phyloP scores from a whole-genome alignment of 1,284 basidiomycete species.

The Ganoderma leucocontextum region DNA sequence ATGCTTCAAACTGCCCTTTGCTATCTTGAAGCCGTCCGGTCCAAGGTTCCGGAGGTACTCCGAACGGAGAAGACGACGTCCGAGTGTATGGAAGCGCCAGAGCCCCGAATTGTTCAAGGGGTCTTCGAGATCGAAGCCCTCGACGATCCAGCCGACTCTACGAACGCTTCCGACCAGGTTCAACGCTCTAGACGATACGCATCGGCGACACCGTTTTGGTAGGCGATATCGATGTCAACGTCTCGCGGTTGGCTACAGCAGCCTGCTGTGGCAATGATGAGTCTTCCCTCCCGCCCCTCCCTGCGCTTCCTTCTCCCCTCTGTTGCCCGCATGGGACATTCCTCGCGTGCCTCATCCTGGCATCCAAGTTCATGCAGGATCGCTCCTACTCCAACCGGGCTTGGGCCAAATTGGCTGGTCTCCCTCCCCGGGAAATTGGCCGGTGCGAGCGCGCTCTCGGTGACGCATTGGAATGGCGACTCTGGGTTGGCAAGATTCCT shows the following conservation, averaged over 20 bases:
- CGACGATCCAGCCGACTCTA: neutral
- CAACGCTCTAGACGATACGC: slow-evolving; percentile 26
- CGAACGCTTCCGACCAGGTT: slow-evolving; percentile 25
- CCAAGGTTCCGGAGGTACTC: slow-evolving; percentile 68
- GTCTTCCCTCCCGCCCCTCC: slow-evolving; percentile 51
- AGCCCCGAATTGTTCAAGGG: slow-evolving; percentile 53
- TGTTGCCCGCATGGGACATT: slow-evolving; percentile 90
- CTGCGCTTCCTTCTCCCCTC: slow-evolving; percentile 76
- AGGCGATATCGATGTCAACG: slow-evolving; percentile 11
- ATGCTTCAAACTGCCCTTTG: slow-evolving; percentile 82
- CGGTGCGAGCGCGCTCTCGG: slow-evolving; percentile 84
- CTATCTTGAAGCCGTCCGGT: slow-evolving; percentile 77
- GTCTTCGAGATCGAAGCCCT: slow-evolving; percentile 2
- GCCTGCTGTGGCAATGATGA: slow-evolving; percentile 26
- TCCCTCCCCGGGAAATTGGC: slow-evolving; percentile 80
- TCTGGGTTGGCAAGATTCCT: slow-evolving; percentile 79
- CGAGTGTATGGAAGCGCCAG: slow-evolving; percentile 51
- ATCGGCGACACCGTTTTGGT: slow-evolving; percentile 23
- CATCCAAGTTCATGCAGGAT: slow-evolving; percentile 93
- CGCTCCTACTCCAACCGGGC: slow-evolving; percentile 92
- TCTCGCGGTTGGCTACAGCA: neutral
- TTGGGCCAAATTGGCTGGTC: slow-evolving; percentile 88
- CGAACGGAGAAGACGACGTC: slow-evolving; percentile 51
- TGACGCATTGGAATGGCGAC: slow-evolving; percentile 80
- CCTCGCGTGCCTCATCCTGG: slow-evolving; percentile 87